phyloP scores from a whole-genome alignment of 2,329 filamentous ascomycete species.

The Fusarium falciforme region DNA sequence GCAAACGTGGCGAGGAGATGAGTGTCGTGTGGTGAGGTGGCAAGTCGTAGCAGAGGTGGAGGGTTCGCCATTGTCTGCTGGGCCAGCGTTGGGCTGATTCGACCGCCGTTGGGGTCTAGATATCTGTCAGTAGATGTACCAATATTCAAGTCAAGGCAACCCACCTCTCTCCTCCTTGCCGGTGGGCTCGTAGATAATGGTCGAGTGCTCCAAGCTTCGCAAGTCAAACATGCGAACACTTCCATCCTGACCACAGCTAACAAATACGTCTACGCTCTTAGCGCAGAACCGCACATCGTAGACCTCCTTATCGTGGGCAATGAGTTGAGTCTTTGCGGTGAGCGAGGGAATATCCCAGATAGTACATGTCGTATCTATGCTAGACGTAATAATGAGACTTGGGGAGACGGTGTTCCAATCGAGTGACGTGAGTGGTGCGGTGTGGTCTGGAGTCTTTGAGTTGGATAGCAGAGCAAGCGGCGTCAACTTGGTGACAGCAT shows the following conservation, averaged over 20 bases:
- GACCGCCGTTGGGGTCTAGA: slow-evolving; percentile 66
- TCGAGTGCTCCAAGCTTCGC: slow-evolving; percentile 95
- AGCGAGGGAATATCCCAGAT: slow-evolving; percentile 99
- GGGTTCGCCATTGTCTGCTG: slow-evolving; percentile 83
- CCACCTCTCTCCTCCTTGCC: slow-evolving; percentile 82
- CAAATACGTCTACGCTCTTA: slow-evolving; percentile 98
- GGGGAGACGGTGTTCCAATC: slow-evolving; percentile 99
- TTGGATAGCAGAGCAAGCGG: slow-evolving; percentile 94
- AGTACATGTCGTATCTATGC: slow-evolving; percentile 98
- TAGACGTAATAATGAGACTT: slow-evolving; percentile 97
- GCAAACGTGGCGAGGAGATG: slow-evolving; percentile 98
- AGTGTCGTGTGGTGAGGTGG: slow-evolving; percentile 93
- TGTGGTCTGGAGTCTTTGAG: slow-evolving; percentile 98
- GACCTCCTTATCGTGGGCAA: slow-evolving; percentile 98
- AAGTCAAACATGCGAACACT: slow-evolving; percentile 99
- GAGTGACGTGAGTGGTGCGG: slow-evolving; percentile 92
- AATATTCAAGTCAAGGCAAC: slow-evolving; percentile 27
- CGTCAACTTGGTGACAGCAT: slow-evolving; percentile 81
- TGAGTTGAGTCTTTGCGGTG: slow-evolving; percentile 97
- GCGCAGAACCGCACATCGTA: slow-evolving; percentile 99
- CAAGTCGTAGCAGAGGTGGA: slow-evolving; percentile 81
- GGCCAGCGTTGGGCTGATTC: slow-evolving; percentile 79
- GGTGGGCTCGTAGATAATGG: slow-evolving; percentile 98
- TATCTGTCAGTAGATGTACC: slow-evolving; percentile 31
- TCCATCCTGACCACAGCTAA: slow-evolving; percentile 96